Conservation (phyloP, 257 asterid genomes). For the Solanum appendiculatum region DNA sequence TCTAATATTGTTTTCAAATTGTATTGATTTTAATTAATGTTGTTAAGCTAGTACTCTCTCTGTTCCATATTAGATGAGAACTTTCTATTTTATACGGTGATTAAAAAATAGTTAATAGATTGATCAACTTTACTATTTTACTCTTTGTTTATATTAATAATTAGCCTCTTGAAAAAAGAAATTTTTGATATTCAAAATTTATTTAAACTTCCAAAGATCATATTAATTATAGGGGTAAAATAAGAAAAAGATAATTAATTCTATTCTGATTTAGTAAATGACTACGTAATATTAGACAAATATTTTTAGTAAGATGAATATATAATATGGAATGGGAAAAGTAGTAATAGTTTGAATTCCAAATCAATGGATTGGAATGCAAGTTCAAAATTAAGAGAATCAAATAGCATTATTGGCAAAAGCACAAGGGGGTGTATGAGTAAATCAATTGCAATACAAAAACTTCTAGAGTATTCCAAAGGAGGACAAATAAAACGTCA, state of each 20-base stretch:
- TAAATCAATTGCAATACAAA: not conserved
- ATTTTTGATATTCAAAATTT: too few species aligned
- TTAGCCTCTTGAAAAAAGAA: not conserved
- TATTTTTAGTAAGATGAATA: too few species aligned
- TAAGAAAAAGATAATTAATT: too few species aligned
- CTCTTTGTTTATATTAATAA: too few species aligned
- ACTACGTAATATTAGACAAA: too few species aligned
- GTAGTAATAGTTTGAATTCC: not conserved
- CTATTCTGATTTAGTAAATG: too few species aligned
- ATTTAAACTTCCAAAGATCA: not conserved
- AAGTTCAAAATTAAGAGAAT: not conserved
- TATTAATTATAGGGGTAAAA: not conserved
- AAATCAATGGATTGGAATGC: not conserved
- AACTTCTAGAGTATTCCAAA: conserved; percentile 21
- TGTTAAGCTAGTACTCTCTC: not conserved
- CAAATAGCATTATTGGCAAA: not conserved
- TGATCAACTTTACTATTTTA: not conserved
- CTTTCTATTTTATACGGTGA: not conserved
- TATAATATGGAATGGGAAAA: too few species aligned
- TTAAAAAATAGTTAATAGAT: not conserved
- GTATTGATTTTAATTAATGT: not conserved
- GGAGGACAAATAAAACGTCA: not conserved
- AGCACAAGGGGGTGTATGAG: not conserved
- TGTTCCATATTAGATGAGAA: not conserved
- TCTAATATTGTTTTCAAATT: not conserved